Base-by-base conservation (phyloP, 2,329 filamentous ascomycete genomes). In the Talaromyces sp. region DNA sequence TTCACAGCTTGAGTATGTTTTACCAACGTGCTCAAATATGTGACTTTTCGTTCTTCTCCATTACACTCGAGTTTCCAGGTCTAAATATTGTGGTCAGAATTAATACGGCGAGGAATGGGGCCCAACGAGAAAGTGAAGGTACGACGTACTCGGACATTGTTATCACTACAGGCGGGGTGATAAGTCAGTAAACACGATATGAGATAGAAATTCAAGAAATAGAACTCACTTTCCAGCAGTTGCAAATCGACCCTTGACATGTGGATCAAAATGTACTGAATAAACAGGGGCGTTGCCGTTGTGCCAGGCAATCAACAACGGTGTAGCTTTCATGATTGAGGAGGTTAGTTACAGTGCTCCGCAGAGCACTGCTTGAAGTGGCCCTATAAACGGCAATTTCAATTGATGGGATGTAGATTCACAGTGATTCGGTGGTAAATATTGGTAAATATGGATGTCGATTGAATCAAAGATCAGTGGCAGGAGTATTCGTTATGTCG, bases 1-100 rank as follows among this genome's bases (percentile, higher is more conserved):
- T 99, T 99, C 67, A 99, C 94, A 45, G 94, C 91, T 74, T 97
- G 93, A 21, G 92, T 95, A 75, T 99, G 94, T 72, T 96, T 97
- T 61, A 86, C 81, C 56, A 99, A 83, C 2, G 93, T 97, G 13
- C 91, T 91, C 36, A 99, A 81, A 72, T 97, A 99, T 59, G 91
- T 89, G 63, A 96, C 89, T 70, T 88, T 95, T 61, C 91, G 84
- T 67, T 95, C 90, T 62, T 96, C 91, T 39, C 90, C 91, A 61
- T 88, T 86, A 53, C 83, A 79, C 63, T 97, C 91, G 66, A 99
- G 83, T 75, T 86, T 93, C 94, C 94, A 99, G 69, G 99, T 81
- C 89, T 93, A 71, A 51, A 54, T 59, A 50, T 55, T 65, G 72
- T 80, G 69, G 78, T 75, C 73, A 64, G 62, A 59, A 62, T 55